Conservation (phyloP, 768 basidiomycete genomes). For the Phylloporus scabripes region DNA sequence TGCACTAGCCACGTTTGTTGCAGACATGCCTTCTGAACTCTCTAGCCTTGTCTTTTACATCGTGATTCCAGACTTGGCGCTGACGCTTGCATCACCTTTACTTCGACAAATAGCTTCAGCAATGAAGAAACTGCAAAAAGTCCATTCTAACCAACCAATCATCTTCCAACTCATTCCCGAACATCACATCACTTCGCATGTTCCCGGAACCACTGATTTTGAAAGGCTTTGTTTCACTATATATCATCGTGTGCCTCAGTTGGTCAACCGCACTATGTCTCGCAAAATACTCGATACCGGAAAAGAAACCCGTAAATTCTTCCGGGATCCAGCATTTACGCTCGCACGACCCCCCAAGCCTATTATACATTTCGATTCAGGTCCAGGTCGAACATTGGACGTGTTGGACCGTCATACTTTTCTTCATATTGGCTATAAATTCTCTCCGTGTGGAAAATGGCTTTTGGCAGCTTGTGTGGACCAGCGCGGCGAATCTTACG, state of each 20-base stretch:
- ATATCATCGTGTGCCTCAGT: conserved; percentile 64
- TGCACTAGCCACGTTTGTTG: conserved; percentile 44
- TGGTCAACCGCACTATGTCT: conserved; percentile 57
- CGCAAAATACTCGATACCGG: conserved; percentile 41
- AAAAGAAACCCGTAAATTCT: conserved; percentile 40
- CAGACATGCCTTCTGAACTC: conserved; percentile 35
- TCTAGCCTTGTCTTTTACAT: conserved; percentile 62
- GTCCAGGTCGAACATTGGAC: conserved; percentile 40
- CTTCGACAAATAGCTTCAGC: conserved; percentile 68
- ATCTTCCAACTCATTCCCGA: conserved; percentile 75
- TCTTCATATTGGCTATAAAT: conserved; percentile 70
- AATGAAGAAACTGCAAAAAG: conserved; percentile 50
- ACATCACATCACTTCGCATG: conserved; percentile 41
- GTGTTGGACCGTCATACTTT: conserved; percentile 55
- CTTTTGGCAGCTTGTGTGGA: conserved; percentile 70
- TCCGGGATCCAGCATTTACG: conserved; percentile 63
- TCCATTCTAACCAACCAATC: conserved; percentile 43
- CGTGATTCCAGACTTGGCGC: conserved; percentile 52
- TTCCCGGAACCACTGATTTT: conserved; percentile 25
- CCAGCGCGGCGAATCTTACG: conserved; percentile 71
- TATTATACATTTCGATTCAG: conserved; percentile 36
- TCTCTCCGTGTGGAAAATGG: conserved; percentile 70
- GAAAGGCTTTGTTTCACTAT: conserved; percentile 55
- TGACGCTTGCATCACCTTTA: conserved; percentile 58
- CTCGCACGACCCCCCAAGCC: conserved; percentile 44